These are phyloP conservation scores for Kodamaea hsintzibuensis DNA, from an alignment of 805 yeast genomes.

Conservation along the genomic window DNA sequence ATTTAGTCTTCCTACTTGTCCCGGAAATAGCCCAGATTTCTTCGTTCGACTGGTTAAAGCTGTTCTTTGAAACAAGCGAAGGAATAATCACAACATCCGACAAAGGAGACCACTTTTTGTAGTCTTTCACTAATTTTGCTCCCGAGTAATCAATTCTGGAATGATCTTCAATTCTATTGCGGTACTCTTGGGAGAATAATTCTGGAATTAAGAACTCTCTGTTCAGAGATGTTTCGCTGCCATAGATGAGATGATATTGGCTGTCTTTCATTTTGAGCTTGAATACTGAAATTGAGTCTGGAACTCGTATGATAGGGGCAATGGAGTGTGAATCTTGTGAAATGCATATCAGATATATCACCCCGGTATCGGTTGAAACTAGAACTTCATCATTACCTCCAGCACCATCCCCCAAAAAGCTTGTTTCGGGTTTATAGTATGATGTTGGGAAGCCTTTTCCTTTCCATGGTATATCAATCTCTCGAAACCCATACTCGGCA, in stretches of 20 bases:
- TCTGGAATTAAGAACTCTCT: constrained; percentile 34
- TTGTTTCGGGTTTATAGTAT: constrained; percentile 33
- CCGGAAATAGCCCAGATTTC: constrained; percentile 49
- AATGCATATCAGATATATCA: constrained; percentile 23
- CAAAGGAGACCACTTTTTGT: constrained; percentile 51
- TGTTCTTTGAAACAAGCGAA: constrained; percentile 19
- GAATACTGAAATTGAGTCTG: constrained; percentile 37
- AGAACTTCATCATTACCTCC: constrained; percentile 10
- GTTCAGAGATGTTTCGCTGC: constrained; percentile 43
- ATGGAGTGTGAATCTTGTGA: constrained; percentile 13
- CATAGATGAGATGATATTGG: constrained; percentile 32
- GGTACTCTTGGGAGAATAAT: constrained; percentile 18
- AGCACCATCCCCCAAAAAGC: constrained; percentile 14
- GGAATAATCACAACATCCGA: constrained; percentile 41
- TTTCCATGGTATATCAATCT: constrained; percentile 16
- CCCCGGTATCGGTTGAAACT: constrained; percentile 37
- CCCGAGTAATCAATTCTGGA: constrained; percentile 21
- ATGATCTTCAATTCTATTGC: neutral
- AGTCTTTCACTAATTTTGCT: constrained; percentile 28
- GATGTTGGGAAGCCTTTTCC: constrained; percentile 40
- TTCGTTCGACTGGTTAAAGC: constrained; percentile 23
- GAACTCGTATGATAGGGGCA: constrained; percentile 34
- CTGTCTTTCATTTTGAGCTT: constrained; percentile 21
- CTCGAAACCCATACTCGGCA: constrained; percentile 42
- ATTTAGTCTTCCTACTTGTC: constrained; percentile 31